phyloP scores from a whole-genome alignment of 495 filamentous ascomycete species.

The Achaetomiella virescens region DNA sequence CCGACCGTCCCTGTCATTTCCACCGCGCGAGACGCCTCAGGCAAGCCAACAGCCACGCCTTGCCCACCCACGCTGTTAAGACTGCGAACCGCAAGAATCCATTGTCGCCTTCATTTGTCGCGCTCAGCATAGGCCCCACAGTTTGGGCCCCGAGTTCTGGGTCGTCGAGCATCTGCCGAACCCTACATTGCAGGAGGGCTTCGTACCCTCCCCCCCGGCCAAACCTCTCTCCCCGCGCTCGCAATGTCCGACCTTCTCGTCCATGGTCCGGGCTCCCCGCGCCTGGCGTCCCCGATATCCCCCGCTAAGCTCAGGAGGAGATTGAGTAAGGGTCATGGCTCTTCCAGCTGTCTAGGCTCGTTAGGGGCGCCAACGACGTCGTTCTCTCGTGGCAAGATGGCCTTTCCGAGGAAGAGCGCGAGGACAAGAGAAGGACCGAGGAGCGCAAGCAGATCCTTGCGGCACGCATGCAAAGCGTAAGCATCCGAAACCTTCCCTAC shows the following conservation, averaged over 20 bases:
- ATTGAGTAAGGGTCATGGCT: constrained; percentile 2
- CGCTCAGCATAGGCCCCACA: too few relatives aligned
- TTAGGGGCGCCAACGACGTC: constrained; percentile 38
- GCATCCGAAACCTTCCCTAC: neutral
- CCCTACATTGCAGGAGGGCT: neutral
- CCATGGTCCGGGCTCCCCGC: constrained; percentile 11
- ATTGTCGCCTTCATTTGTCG: neutral
- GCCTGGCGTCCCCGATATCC: neutral
- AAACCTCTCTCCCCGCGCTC: neutral
- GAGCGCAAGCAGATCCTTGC: constrained; percentile 59
- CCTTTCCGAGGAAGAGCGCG: constrained; percentile 48
- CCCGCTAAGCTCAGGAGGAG: constrained; percentile 12
- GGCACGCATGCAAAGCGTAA: constrained; percentile 55
- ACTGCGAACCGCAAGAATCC: too few relatives aligned
- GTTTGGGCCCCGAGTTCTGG: too few relatives aligned
- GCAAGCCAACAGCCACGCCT: too few relatives aligned
- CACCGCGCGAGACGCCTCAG: too few relatives aligned
- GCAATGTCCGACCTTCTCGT: constrained; percentile 26
- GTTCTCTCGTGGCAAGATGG: constrained; percentile 50
- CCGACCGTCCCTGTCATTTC: too few relatives aligned
- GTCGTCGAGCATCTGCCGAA: too few relatives aligned
- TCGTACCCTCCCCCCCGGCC: neutral
- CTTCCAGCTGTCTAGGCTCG: constrained; percentile 17
- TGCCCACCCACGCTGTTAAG: too few relatives aligned
- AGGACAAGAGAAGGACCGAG: constrained; percentile 43